Evolutionary conservation across 306 rosid species (phyloP).

Genomic region (Begonia masoniana): DNA sequence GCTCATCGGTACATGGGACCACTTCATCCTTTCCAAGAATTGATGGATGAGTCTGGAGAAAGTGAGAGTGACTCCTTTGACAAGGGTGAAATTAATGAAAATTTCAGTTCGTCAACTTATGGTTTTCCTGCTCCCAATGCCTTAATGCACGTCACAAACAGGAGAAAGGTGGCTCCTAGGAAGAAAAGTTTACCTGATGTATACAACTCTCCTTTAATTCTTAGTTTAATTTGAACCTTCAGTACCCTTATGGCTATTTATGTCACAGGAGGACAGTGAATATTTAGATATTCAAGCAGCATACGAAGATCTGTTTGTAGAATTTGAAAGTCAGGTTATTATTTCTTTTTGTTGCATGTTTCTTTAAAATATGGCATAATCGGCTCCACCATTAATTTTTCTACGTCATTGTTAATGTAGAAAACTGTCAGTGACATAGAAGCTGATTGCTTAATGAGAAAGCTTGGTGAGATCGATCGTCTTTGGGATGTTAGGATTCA

Average conservation of each 20-base stretch:
- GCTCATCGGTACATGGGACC: constrained; percentile 39
- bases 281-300: constrained; percentile 39
- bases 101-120: constrained; percentile 21
- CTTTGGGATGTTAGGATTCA: constrained; percentile 14
- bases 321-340: constrained; percentile 59
- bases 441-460: constrained; percentile 47
- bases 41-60: constrained; percentile 34
- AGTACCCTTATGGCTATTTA: constrained; percentile 15
- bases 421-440: constrained; percentile 54
- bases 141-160: constrained; percentile 68
- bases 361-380: constrained; percentile 3
- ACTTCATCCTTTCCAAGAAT: constrained; percentile 70
- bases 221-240: constrained; percentile 12
- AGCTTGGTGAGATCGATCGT: constrained; percentile 30
- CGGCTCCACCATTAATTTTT: not conserved
- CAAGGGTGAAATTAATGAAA: constrained; percentile 29
- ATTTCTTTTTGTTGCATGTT: constrained; percentile 8
- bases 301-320: constrained; percentile 55
- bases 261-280: constrained; percentile 55
- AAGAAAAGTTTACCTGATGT: constrained; percentile 57
- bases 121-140: constrained; percentile 48
- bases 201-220: constrained; percentile 13
- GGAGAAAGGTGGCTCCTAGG: constrained; percentile 51
- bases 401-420: constrained; percentile 30
- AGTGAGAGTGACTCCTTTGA: constrained; percentile 23